phyloP scores from a whole-genome alignment of 2,329 filamentous ascomycete species.

The Aphanocladium album region DNA sequence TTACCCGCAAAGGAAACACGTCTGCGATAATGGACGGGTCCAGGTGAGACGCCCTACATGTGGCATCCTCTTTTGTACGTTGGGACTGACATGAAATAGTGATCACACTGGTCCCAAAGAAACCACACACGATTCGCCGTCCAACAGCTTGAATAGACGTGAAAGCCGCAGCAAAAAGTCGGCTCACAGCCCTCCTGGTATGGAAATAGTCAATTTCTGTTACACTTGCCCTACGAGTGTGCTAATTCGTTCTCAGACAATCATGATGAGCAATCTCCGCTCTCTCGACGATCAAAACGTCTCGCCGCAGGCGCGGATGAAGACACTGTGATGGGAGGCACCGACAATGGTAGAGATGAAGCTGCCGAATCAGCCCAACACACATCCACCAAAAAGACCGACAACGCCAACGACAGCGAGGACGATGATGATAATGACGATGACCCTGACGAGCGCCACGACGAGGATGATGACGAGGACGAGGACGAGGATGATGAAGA shows the following conservation, averaged over 20 bases:
- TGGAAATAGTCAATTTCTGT: not conserved
- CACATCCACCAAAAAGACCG: slow-evolving; percentile 29
- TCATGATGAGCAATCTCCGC: slow-evolving; percentile 24
- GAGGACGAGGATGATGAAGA: slow-evolving; percentile 30
- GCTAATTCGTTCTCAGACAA: not conserved
- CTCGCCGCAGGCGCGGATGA: slow-evolving; percentile 49
- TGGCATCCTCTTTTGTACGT: slow-evolving; percentile 9
- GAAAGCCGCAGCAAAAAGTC: slow-evolving; percentile 7
- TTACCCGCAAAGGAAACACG: slow-evolving; percentile 57
- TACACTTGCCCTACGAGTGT: not conserved
- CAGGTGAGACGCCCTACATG: slow-evolving; percentile 47
- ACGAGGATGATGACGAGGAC: not conserved
- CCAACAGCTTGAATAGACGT: not conserved
- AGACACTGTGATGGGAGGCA: slow-evolving; percentile 68
- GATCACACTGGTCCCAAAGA: not conserved
- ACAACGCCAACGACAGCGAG: slow-evolving; percentile 14
- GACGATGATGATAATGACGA: not conserved
- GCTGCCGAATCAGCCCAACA: slow-evolving; percentile 37
- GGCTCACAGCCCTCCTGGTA: not conserved
- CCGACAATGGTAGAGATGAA: slow-evolving; percentile 47
- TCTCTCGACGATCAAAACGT: slow-evolving; percentile 49
- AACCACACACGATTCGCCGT: not conserved
- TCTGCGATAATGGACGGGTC: slow-evolving; percentile 66
- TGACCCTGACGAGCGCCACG: not conserved
- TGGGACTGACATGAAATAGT: slow-evolving; percentile 8